Evolutionary conservation across 306 rosid genomes (phyloP).

Genomic region (Senna siamea): DNA sequence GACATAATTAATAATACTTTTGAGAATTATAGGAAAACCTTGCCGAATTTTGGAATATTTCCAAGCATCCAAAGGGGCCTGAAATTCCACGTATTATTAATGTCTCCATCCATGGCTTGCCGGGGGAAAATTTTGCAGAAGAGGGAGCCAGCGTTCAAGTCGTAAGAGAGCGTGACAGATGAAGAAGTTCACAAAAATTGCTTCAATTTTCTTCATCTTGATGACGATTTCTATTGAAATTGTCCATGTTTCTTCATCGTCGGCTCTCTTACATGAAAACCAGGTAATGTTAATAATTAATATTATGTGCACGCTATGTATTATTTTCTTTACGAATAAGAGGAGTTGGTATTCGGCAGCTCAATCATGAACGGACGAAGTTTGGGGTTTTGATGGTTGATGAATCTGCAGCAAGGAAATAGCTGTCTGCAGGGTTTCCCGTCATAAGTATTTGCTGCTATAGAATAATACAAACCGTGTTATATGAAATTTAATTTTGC

Average conservation of each 20-base stretch:
- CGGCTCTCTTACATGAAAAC: constrained; percentile 45
- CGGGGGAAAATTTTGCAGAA: constrained; percentile 10
- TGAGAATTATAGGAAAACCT: background rate
- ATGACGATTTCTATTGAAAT: constrained; percentile 31
- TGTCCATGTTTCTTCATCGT: constrained; percentile 42
- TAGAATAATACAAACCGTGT: background rate
- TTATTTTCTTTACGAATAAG: background rate
- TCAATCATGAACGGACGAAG: constrained; percentile 21
- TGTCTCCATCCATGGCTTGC: background rate
- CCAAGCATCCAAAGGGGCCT: constrained; percentile 5
- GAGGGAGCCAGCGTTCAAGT: background rate
- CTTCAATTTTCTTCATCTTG: constrained; percentile 41
- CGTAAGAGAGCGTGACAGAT: constrained; percentile 38
- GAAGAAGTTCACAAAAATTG: constrained; percentile 43
- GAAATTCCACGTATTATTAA: background rate
- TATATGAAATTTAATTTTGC: background rate
- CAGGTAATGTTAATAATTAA: constrained; percentile 35
- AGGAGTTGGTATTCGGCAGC: constrained; percentile 1
- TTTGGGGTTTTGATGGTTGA: constrained; percentile 16
- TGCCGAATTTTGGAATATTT: background rate
- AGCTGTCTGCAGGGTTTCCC: constrained; percentile 6
- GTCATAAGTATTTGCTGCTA: constrained; percentile 22
- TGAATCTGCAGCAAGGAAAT: constrained; percentile 14
- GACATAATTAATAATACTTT: background rate
- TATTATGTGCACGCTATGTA: background rate